Conservation (phyloP, 139 green algal genomes). For the Chlamydomonas eustigma region DNA sequence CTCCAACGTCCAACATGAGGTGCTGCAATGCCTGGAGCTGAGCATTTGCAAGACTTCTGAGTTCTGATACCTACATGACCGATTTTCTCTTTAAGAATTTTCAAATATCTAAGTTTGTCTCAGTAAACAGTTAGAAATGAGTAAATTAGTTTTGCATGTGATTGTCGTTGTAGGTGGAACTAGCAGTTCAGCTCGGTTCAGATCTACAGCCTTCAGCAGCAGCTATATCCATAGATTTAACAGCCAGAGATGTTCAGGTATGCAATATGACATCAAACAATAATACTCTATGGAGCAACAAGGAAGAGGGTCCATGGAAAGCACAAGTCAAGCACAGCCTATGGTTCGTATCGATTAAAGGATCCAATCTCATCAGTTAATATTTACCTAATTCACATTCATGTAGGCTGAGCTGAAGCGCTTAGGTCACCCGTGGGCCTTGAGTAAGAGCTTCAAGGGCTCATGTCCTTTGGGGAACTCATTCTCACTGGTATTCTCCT, state of each 20-base stretch:
- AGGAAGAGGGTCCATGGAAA: too few relatives aligned
- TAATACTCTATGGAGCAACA: neutral
- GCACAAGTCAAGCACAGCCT: too few relatives aligned
- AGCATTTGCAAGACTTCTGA: too few relatives aligned
- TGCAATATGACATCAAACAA: neutral
- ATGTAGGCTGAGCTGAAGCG: constrained; percentile 32
- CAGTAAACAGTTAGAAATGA: too few relatives aligned
- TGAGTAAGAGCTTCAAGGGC: constrained; percentile 32
- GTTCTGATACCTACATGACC: too few relatives aligned
- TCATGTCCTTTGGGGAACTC: constrained; percentile 17
- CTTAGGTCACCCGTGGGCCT: constrained; percentile 27
- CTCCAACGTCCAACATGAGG: constrained; percentile 8
- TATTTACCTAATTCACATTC: too few relatives aligned
- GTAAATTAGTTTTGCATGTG: too few relatives aligned
- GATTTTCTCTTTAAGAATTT: too few relatives aligned
- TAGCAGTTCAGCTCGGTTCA: constrained; percentile 30
- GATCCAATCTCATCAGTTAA: too few relatives aligned
- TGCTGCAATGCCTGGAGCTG: too few relatives aligned
- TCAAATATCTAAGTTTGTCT: too few relatives aligned
- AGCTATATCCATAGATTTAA: constrained; percentile 31
- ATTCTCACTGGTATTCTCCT: neutral
- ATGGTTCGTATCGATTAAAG: too few relatives aligned
- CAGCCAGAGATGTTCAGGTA: constrained; percentile 34
- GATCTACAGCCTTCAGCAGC: constrained; percentile 20
- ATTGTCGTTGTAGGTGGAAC: constrained; percentile 33